These are phyloP conservation scores for Saccharomyces pastorianus DNA, from an alignment of 1,139 yeast species.

Conservation along the genomic window DNA sequence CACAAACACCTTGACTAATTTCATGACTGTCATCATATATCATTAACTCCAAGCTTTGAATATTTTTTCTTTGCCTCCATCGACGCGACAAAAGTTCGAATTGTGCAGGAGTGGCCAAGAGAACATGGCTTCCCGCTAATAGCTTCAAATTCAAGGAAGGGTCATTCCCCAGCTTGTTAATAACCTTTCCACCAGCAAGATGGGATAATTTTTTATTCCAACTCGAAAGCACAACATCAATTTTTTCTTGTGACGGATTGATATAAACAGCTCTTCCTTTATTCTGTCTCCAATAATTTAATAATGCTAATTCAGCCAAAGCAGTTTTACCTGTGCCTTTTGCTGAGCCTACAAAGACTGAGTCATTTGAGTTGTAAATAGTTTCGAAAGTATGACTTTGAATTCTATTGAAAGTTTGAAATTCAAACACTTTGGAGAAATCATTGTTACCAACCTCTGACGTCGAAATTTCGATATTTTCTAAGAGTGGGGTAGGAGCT, in stretches of 20 bases:
- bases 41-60: constrained; percentile 59
- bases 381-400: constrained; percentile 65
- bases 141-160: constrained; percentile 45
- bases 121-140: constrained; percentile 52
- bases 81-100: constrained; percentile 66
- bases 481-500: constrained; percentile 32
- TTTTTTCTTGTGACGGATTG: constrained; percentile 50
- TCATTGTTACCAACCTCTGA: constrained; percentile 30
- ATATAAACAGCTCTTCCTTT: constrained; percentile 62
- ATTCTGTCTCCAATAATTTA: constrained; percentile 60
- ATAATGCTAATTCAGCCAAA: constrained; percentile 64
- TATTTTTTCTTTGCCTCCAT: constrained; percentile 70
- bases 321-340: constrained; percentile 72
- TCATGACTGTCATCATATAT: constrained; percentile 73
- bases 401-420: constrained; percentile 52
- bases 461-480: neutral
- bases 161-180: constrained; percentile 58
- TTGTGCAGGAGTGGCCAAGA: constrained; percentile 74
- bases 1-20: constrained; percentile 49
- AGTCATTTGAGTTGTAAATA: constrained; percentile 51
- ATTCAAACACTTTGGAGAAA: constrained; percentile 38
- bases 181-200: constrained; percentile 41
- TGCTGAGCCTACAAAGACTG: constrained; percentile 58
- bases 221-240: constrained; percentile 39
- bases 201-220: constrained; percentile 48